These are phyloP conservation scores for Claviceps sp. DNA, from an alignment of 2,329 filamentous ascomycete genomes.

Conservation along the genomic window DNA sequence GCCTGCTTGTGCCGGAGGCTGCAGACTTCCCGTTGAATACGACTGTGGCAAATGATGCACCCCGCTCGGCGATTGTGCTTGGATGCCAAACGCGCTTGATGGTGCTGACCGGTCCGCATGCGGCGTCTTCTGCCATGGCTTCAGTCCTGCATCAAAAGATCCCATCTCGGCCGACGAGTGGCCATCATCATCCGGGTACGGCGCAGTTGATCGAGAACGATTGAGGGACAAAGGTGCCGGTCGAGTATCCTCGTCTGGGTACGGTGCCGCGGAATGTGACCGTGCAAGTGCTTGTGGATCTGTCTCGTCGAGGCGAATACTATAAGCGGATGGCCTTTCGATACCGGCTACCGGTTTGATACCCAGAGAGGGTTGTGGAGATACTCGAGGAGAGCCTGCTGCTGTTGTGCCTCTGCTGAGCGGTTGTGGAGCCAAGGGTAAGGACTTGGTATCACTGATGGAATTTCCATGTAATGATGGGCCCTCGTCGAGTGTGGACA, in stretches of 20 bases:
- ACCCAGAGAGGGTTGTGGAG: slow-evolving; percentile 29
- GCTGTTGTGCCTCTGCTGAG: slow-evolving; percentile 5
- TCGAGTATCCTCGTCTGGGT: slow-evolving; percentile 51
- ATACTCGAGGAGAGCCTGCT: slow-evolving; percentile 20
- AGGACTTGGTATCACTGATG: slow-evolving; percentile 11
- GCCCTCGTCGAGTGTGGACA: slow-evolving; percentile 38
- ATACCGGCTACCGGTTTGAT: slow-evolving; percentile 20
- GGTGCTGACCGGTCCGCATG: slow-evolving; percentile 35
- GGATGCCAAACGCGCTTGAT: slow-evolving; percentile 40
- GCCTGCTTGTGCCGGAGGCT: slow-evolving; percentile 19
- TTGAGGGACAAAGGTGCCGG: slow-evolving; percentile 33
- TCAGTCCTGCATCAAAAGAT: slow-evolving; percentile 30
- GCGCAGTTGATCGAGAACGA: slow-evolving; percentile 33
- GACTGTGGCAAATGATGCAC: slow-evolving; percentile 26
- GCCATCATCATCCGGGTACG: slow-evolving; percentile 41
- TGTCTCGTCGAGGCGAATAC: slow-evolving; percentile 30
- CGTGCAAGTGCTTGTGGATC: slow-evolving; percentile 19
- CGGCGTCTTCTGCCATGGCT: slow-evolving; percentile 31
- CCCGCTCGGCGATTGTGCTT: slow-evolving; percentile 23
- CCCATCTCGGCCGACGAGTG: slow-evolving; percentile 21
- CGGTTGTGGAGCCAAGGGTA: slow-evolving; percentile 6
- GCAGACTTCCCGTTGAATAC: slow-evolving; percentile 33
- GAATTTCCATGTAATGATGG: slow-evolving; percentile 12
- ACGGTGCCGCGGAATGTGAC: slow-evolving; percentile 49
- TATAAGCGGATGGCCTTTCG: slow-evolving; percentile 36